Base-by-base conservation (phyloP, 768 basidiomycete species). In the Russula sp. region DNA sequence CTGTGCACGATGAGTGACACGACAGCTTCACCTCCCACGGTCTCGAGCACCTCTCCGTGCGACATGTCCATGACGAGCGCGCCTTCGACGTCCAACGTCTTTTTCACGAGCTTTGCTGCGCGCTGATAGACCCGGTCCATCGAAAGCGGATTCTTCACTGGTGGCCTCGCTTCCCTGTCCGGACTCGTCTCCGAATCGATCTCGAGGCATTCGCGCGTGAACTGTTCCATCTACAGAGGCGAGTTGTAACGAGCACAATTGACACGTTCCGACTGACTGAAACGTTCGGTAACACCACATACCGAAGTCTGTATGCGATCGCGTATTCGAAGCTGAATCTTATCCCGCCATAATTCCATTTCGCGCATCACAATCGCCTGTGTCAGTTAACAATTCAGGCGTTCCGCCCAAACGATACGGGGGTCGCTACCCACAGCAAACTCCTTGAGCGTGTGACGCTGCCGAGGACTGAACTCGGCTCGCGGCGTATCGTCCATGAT, bases 271-370 rank as follows among this genome's bases (percentile, higher is more conserved):
- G 8, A 31, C 56, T 31, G 27, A 56, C 44, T 8, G 16, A n/a
- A 53, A 35, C 27, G 31, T 10, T 39, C 27, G 27, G 35, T 27
- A 20, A 32, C 37, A 18, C 3, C 14, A 55, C 86, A 69, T 70
- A 86, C 90, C 49, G 95, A 96, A 63, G 78, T 91, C 70, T 98
- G 95, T 35, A 97, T 96, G 50, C 87, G 85, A 69, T 95, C 94
- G 51, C 94, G 84, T 67, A 95, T 88, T 40, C 92, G 82, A 16
- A 96, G 77, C 75, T 95, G 94, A 56, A 95, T 93, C 90, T 97
- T 96, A 73, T 97, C 94, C 63, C 88, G 79, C 94, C 94, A 97
- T 2, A 97, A 77, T 72, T 97, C 95, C 86, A 98, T 85, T 73
- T 98, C 95, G 40, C 95, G 84, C 88, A 97, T 91, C 18, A 88